A percentile compares a stretch with the other conserved stretches of the same genome.
These are phyloP conservation scores for Aspergillus tamarii DNA, from an alignment of 2,329 filamentous ascomycete species.

Conservation along the genomic window DNA sequence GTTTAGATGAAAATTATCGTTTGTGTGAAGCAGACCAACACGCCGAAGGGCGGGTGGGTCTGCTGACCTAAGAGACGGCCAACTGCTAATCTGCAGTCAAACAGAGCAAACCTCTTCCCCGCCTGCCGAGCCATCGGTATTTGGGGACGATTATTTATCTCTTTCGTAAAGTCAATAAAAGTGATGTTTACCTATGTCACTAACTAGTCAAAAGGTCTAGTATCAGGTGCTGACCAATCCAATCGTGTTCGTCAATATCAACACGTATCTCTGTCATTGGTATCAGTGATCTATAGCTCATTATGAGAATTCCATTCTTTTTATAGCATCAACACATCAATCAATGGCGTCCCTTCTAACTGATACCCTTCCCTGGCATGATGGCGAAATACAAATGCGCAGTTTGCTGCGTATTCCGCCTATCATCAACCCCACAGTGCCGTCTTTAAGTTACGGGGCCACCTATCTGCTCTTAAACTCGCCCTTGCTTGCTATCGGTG, in stretches of 20 bases:
- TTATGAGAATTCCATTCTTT: neutral
- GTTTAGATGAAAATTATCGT: too few species aligned
- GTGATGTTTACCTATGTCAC: neutral
- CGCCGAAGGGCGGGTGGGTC: too few species aligned
- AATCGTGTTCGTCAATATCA: neutral
- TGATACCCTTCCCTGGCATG: constrained; percentile 55
- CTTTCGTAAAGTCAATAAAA: neutral
- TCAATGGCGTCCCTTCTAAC: constrained; percentile 30
- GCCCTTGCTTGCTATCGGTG: constrained; percentile 73
- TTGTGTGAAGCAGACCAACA: too few species aligned
- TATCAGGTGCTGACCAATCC: neutral
- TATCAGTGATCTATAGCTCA: neutral
- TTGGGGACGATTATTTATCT: neutral
- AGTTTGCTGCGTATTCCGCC: constrained; percentile 61
- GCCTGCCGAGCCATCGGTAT: neutral
- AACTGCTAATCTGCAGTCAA: neutral
- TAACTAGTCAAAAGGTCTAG: neutral
- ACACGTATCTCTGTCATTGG: neutral
- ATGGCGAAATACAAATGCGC: constrained; percentile 70
- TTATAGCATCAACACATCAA: neutral
- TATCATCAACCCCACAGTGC: constrained; percentile 73
- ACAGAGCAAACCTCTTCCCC: neutral
- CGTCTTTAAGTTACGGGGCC: constrained; percentile 65
- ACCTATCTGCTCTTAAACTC: constrained; percentile 63
- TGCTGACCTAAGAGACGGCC: too few species aligned